Conservation (phyloP, 2,329 filamentous ascomycete genomes). For the Exophiala alcalophila region DNA sequence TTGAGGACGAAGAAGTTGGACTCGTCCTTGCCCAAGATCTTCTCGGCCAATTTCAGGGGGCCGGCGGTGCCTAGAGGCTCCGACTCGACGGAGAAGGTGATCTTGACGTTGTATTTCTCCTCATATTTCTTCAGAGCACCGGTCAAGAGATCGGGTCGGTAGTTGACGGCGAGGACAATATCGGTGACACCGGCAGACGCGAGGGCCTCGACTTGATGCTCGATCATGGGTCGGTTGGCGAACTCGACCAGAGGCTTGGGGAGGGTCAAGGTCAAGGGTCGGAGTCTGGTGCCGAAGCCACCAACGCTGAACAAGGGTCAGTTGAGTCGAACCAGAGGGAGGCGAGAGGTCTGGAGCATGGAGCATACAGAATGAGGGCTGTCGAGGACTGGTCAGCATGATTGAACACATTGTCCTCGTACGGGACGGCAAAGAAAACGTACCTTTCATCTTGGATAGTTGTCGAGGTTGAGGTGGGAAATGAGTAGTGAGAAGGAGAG, state of each 20-base stretch:
- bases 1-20: constrained; percentile 97
- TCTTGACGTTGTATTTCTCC: constrained; percentile 86
- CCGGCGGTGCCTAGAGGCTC: constrained; percentile 94
- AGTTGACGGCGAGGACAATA: constrained; percentile 98
- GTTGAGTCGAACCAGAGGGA: constrained; percentile 21
- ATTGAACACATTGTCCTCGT: constrained; percentile 9
- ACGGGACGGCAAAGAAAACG: constrained; percentile 28
- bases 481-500: not conserved
- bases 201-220: constrained; percentile 94
- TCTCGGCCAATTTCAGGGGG: constrained; percentile 90
- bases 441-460: constrained; percentile 44
- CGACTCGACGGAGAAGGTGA: constrained; percentile 94
- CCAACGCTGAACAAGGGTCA: constrained; percentile 89
- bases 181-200: constrained; percentile 92
- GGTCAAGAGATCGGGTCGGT: constrained; percentile 97
- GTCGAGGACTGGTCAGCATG: constrained; percentile 10
- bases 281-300: constrained; percentile 96
- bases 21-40: constrained; percentile 88
- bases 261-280: constrained; percentile 92
- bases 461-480: not conserved
- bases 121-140: constrained; percentile 92
- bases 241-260: constrained; percentile 98
- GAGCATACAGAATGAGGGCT: constrained; percentile 30
- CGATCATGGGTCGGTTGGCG: constrained; percentile 98
- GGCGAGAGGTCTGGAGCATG: constrained; percentile 8